Conservation (phyloP, 2,329 filamentous ascomycete species). For the Cercospora canescens region DNA sequence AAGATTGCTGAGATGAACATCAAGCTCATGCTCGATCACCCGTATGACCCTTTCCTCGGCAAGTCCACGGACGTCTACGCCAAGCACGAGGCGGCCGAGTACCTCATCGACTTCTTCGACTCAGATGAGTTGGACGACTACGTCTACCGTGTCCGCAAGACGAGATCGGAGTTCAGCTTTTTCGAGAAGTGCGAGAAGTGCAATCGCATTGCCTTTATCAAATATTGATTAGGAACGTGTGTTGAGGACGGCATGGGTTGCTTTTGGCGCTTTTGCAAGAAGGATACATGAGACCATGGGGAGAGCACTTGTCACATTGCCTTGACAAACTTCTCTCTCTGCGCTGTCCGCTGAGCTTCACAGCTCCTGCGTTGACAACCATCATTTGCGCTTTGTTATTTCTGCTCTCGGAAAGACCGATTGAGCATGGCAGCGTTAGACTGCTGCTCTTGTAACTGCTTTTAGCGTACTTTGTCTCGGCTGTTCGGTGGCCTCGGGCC, state of each 20-base stretch:
- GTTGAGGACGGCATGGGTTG: background rate
- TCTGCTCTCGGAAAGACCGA: too few relatives aligned
- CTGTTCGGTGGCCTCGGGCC: too few relatives aligned
- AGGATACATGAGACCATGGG: background rate
- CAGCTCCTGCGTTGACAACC: too few relatives aligned
- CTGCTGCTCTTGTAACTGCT: background rate
- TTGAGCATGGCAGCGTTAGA: too few relatives aligned
- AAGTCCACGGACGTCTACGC: background rate
- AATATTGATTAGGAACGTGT: background rate
- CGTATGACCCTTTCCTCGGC: background rate
- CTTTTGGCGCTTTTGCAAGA: background rate
- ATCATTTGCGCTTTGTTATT: too few relatives aligned
- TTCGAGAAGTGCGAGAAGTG: background rate
- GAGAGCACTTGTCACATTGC: background rate
- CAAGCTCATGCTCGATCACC: background rate
- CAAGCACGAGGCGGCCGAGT: background rate
- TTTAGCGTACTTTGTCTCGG: background rate
- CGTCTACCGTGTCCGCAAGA: background rate
- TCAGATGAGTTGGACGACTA: background rate
- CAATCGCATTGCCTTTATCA: background rate
- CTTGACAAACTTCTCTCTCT: background rate
- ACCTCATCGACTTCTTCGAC: background rate
- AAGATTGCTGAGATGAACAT: background rate
- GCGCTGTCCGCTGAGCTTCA: background rate
- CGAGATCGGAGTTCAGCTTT: background rate